Evolutionary conservation across 345 rosid genomes (phyloP).

Genomic region (Arabis alpina): DNA sequence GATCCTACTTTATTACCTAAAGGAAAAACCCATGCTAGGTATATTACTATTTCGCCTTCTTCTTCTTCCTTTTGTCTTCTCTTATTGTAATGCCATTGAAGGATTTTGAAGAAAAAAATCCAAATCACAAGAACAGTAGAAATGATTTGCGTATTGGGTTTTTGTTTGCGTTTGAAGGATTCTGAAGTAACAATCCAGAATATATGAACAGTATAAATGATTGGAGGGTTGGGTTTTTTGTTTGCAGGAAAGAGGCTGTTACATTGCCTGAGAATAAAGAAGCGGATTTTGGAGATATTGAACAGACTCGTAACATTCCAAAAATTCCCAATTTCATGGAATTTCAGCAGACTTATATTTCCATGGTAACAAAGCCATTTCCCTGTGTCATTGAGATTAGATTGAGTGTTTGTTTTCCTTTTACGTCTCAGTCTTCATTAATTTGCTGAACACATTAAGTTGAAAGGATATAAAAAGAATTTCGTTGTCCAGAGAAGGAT

Average conservation of each 20-base stretch:
- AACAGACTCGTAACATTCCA: conserved; percentile 52
- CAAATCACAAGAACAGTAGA: neutral
- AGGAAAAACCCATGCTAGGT: conserved; percentile 77
- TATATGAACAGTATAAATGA: neutral
- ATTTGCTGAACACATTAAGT: neutral
- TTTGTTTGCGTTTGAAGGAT: conserved; percentile 1
- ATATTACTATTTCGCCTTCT: conserved; percentile 23
- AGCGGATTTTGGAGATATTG: conserved; percentile 60
- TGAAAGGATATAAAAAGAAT: neutral
- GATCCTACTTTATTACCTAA: conserved; percentile 77
- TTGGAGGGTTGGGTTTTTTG: conserved; percentile 17
- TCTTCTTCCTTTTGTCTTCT: conserved; percentile 15
- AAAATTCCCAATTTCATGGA: conserved; percentile 47
- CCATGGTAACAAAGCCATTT: conserved; percentile 59
- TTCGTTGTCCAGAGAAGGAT: conserved; percentile 7
- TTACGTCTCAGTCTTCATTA: neutral
- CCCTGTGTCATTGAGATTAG: neutral
- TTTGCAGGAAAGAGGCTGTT: conserved; percentile 75
- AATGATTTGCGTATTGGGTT: conserved; percentile 2
- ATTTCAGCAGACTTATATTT: conserved; percentile 60
- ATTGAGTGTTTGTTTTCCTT: conserved; percentile 12
- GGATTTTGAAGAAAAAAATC: neutral
- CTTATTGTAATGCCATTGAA: conserved; percentile 6
- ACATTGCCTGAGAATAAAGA: conserved; percentile 70
- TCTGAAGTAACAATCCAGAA: neutral